phyloP scores from a whole-genome alignment of 2,329 filamentous ascomycete species.

The Pseudocercospora pini-densiflorae region DNA sequence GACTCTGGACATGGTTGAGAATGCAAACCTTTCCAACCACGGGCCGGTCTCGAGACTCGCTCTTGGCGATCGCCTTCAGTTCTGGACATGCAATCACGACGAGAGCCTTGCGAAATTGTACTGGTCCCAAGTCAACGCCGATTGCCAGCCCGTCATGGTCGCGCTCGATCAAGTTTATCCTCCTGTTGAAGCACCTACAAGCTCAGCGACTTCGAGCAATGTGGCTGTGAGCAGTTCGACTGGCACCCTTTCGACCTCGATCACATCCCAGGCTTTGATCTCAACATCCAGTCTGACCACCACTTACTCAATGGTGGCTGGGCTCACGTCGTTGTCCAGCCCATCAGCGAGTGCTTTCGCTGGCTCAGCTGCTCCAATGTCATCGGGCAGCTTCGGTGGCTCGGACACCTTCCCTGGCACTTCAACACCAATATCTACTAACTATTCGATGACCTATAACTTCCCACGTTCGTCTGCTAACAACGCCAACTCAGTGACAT shows the following conservation, averaged over 20 bases:
- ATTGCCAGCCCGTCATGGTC: not conserved
- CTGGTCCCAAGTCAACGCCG: not conserved
- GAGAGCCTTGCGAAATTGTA: not conserved
- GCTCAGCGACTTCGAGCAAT: not conserved
- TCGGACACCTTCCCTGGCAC: not conserved
- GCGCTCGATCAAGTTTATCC: not conserved
- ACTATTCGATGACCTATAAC: not conserved
- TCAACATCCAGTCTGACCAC: not conserved
- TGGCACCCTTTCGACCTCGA: not conserved
- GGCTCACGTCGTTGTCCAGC: not conserved
- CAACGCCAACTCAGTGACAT: not conserved
- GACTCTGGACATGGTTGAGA: conserved; percentile 56
- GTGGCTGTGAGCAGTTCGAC: not conserved
- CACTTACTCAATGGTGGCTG: not conserved
- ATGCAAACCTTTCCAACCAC: not conserved
- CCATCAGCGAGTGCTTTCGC: not conserved
- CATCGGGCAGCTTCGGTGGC: not conserved
- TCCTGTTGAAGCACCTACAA: not conserved
- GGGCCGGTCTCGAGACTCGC: conserved; percentile 53
- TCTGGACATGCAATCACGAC: conserved; percentile 57
- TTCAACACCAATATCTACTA: not conserved
- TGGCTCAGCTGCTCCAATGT: not conserved
- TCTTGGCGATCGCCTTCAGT: conserved; percentile 67
- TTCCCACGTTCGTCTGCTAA: not conserved
- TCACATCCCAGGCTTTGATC: not conserved